These are phyloP conservation scores for Nemophila menziesii DNA, from an alignment of 257 asterid genomes.

Conservation along the genomic window DNA sequence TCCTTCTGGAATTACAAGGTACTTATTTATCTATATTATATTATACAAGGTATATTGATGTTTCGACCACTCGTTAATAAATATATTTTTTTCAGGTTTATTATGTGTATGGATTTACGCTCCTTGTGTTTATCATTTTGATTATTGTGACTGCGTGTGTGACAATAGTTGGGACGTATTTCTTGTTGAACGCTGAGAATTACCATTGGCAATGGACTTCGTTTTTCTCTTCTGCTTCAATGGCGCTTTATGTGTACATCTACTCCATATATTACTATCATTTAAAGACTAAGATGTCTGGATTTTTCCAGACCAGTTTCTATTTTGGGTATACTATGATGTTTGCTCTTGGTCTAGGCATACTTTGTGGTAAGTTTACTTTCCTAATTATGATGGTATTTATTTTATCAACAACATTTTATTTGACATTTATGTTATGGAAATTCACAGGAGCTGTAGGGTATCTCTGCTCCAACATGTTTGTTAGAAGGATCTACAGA, in stretches of 20 bases:
- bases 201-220: too few species aligned
- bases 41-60: neutral
- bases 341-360: constrained; percentile 75
- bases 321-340: constrained; percentile 75
- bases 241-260: constrained; percentile 59
- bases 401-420: too few species aligned
- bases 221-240: constrained; percentile 72
- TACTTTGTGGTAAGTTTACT: constrained; percentile 50
- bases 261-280: constrained; percentile 59
- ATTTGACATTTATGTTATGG: too few species aligned
- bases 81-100: neutral
- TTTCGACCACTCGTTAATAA: neutral
- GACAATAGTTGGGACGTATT: constrained; percentile 75
- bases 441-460: constrained; percentile 42
- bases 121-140: constrained; percentile 65
- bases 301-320: too few species aligned
- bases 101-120: constrained; percentile 75
- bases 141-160: constrained; percentile 72
- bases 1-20: constrained; percentile 96
- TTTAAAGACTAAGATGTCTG: constrained; percentile 72
- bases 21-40: neutral
- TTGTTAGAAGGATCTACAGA: too few species aligned
- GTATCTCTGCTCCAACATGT: constrained; percentile 27
- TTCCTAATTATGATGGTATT: constrained; percentile 1
- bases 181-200: constrained; percentile 81